Base-by-base conservation (phyloP, 257 asterid genomes). In the Jasminum sambac region DNA sequence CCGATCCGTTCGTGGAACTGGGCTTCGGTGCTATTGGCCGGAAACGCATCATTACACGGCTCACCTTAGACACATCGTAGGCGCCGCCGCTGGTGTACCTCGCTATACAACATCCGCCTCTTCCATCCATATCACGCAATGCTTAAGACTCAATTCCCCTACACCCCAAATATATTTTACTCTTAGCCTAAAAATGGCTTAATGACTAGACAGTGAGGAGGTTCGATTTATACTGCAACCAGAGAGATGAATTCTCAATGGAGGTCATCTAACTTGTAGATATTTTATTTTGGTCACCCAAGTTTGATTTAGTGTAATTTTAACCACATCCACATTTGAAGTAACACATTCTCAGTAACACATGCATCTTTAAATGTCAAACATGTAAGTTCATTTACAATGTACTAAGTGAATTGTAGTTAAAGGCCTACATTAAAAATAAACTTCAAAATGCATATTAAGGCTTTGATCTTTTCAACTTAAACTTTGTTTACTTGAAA, bases 21-120 rank as follows among this genome's bases (percentile, higher is more conserved):
- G 98, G 98, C 52, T 89, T 91, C 0, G 98, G 98, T 0, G 98
- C 98, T 17, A 91, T 89, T 0, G 96, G 98, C 37, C 98, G 88
- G 70, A 76, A 91, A 63, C 74, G 72, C 5, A 84, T 78, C 95
- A 91, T 87, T 81, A 91, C 88, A 14, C 81, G 59, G 21, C 80
- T 84, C 23, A 89, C 69, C 39, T 81, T 87, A 0, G 92, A 83
- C 80, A 69, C 42, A 60, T 55, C 30, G 62, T 21, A 23, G 6
- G 62, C 62, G 13, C n/a, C 36, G 62, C 61, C 26, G 62, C 88
- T 80, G 14, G 80, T 76, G 67, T 83, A 90, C 74, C 92, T 80
- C 23, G 89, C 90, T 26, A 87, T 81, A 76, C 96, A 90, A 41
- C 94, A 90, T 46, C 90, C 97, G 3, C 97, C 96, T 11, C 82